Percentiles rank a stretch among this genome's conserved stretches.
These are phyloP conservation scores for Thalassiosira profunda DNA, from an alignment of 108 stramenopile genomes.

Conservation along the genomic window DNA sequence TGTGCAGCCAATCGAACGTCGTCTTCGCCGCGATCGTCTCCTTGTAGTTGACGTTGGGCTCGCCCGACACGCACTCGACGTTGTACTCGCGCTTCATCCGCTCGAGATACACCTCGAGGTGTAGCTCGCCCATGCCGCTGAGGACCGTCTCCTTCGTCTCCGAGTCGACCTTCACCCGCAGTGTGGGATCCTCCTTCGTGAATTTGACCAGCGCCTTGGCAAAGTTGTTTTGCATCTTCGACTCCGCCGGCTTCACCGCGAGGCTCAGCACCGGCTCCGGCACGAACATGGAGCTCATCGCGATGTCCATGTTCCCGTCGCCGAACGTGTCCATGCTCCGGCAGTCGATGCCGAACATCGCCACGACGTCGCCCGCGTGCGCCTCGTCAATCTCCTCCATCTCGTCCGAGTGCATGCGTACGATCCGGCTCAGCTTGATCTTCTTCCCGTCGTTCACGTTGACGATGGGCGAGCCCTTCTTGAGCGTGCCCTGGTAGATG, in stretches of 20 bases:
- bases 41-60: slow-evolving; percentile 98
- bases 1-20: slow-evolving; percentile 97
- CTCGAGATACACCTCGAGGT: slow-evolving; percentile 99
- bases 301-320: slow-evolving; percentile 85
- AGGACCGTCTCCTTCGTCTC: slow-evolving; percentile 98
- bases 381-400: slow-evolving; percentile 99
- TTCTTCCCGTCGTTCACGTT: slow-evolving; percentile 92
- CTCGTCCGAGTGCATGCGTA: slow-evolving; percentile 99
- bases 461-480: slow-evolving; percentile 85
- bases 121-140: slow-evolving; percentile 99
- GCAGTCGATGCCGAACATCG: slow-evolving; percentile 99
- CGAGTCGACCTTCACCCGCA: slow-evolving; percentile 91
- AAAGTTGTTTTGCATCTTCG: slow-evolving; percentile 85
- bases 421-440: slow-evolving; percentile 96
- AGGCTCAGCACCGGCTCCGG: slow-evolving; percentile 99
- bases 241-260: slow-evolving; percentile 93
- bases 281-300: slow-evolving; percentile 98
- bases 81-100: slow-evolving; percentile 98
- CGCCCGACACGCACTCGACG: slow-evolving; percentile 92
- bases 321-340: slow-evolving; percentile 98
- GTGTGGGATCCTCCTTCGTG: slow-evolving; percentile 99
- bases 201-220: slow-evolving; percentile 96
- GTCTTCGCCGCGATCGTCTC: slow-evolving; percentile 91
- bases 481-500: slow-evolving; percentile 95
- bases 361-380: slow-evolving; percentile 98